Percentiles rank a stretch among this genome's conserved stretches.
Conservation (phyloP, 306 rosid genomes). For the Sindora glabra region DNA sequence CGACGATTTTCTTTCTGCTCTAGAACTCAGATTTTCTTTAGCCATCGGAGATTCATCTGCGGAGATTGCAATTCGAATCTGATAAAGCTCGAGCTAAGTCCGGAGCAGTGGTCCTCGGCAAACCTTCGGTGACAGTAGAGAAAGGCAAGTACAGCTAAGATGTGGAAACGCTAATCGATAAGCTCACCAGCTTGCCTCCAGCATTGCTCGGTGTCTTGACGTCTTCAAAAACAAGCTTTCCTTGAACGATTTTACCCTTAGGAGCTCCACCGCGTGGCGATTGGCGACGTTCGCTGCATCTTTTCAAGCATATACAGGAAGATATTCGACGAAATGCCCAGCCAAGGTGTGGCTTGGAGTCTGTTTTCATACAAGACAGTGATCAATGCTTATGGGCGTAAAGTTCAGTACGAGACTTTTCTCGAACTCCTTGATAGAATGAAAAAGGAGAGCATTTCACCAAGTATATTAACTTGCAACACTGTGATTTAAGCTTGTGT, state of each 20-base stretch:
- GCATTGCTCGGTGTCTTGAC: slow-evolving; percentile 93
- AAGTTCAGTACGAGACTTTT: slow-evolving; percentile 63
- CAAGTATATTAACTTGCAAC: slow-evolving; percentile 74
- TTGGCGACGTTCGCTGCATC: slow-evolving; percentile 84
- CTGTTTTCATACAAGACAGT: slow-evolving; percentile 84
- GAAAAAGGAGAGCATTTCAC: slow-evolving; percentile 75
- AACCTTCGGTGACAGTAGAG: slow-evolving; percentile 75
- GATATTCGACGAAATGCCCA: slow-evolving; percentile 89
- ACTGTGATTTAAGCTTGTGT: slow-evolving; percentile 92
- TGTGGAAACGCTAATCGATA: slow-evolving; percentile 83
- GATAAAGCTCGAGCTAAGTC: slow-evolving; percentile 41
- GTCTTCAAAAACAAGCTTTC: slow-evolving; percentile 87
- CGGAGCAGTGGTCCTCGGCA: slow-evolving; percentile 57
- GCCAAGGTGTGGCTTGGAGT: slow-evolving; percentile 63
- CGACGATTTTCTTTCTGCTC: slow-evolving; percentile 23
- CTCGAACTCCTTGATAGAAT: slow-evolving; percentile 61
- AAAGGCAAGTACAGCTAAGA: slow-evolving; percentile 89
- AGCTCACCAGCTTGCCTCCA: slow-evolving; percentile 87
- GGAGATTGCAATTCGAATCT: slow-evolving; percentile 1
- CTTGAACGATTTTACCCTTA: slow-evolving; percentile 82
- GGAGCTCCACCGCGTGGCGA: slow-evolving; percentile 90
- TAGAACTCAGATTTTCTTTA: neutral
- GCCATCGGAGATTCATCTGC: slow-evolving; percentile 16
- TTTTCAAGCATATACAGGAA: slow-evolving; percentile 84
- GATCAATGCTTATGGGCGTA: slow-evolving; percentile 91